phyloP scores from a whole-genome alignment of 2,329 filamentous ascomycete genomes.

The Clonostachys byssicola region DNA sequence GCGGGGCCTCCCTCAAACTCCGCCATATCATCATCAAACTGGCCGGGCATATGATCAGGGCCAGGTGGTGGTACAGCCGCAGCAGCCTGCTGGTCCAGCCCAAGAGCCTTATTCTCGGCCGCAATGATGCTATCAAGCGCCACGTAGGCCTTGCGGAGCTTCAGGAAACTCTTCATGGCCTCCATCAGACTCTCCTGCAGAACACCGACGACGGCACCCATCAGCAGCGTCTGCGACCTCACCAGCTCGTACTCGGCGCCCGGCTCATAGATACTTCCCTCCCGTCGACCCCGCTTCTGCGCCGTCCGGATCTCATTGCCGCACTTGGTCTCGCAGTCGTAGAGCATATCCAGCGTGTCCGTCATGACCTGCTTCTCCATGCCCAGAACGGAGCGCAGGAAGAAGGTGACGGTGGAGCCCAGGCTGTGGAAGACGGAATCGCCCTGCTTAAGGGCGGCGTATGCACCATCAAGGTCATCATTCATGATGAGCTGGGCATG shows the following conservation, averaged over 20 bases:
- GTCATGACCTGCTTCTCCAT: slow-evolving; percentile 91
- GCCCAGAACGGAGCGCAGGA: slow-evolving; percentile 81
- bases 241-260: slow-evolving; percentile 86
- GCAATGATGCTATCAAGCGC: slow-evolving; percentile 76
- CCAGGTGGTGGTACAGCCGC: not conserved
- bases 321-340: slow-evolving; percentile 71
- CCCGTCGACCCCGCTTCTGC: slow-evolving; percentile 50
- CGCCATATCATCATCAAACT: slow-evolving; percentile 14
- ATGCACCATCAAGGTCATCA: slow-evolving; percentile 84
- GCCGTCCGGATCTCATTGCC: slow-evolving; percentile 74
- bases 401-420: slow-evolving; percentile 75
- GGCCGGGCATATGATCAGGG: slow-evolving; percentile 3
- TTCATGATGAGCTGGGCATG: slow-evolving; percentile 76
- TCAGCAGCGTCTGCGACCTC: slow-evolving; percentile 80
- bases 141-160: slow-evolving; percentile 82
- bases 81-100: not conserved
- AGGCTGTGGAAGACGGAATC: slow-evolving; percentile 86
- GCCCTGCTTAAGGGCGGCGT: slow-evolving; percentile 65
- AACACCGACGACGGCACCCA: slow-evolving; percentile 83
- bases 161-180: slow-evolving; percentile 87
- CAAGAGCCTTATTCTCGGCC: slow-evolving; percentile 54
- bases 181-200: slow-evolving; percentile 92
- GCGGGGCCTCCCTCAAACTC: slow-evolving; percentile 12
- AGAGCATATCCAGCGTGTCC: slow-evolving; percentile 69
- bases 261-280: slow-evolving; percentile 61